A percentile compares a stretch with the other conserved stretches of the same genome.
These are phyloP conservation scores for Chenopodium suecicum DNA, from an alignment of 148 eudicot genomes.

Conservation along the genomic window DNA sequence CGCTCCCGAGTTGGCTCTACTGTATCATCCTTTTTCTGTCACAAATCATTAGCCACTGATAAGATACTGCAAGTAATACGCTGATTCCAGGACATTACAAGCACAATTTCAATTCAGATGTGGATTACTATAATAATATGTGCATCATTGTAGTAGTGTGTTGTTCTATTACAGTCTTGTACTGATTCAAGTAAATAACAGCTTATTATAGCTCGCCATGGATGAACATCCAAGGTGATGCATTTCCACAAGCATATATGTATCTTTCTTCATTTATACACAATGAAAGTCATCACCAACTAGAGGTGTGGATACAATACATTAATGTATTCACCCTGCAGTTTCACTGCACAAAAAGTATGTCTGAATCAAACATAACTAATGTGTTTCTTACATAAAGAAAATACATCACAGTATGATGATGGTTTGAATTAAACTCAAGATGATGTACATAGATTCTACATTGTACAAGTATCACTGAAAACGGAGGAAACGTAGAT, in stretches of 20 bases:
- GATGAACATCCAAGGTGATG: not conserved
- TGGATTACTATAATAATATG: not conserved
- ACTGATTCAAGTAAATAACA: not conserved
- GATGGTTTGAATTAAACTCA: not conserved
- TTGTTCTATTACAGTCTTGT: not conserved
- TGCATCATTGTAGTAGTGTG: not conserved
- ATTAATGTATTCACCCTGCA: too few relatives aligned
- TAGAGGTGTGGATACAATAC: not conserved
- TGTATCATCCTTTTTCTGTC: slow-evolving; percentile 42
- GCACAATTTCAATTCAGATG: not conserved
- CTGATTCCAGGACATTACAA: slow-evolving; percentile 1
- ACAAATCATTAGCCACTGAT: slow-evolving; percentile 15
- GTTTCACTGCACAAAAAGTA: not conserved
- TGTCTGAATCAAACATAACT: not conserved
- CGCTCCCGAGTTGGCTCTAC: slow-evolving; percentile 28
- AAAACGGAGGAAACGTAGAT: not conserved
- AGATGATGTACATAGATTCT: not conserved
- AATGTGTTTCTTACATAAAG: not conserved
- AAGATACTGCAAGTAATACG: not conserved
- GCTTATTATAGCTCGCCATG: not conserved
- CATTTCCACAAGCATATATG: not conserved
- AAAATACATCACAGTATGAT: not conserved
- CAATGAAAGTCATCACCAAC: not conserved
- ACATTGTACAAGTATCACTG: not conserved
- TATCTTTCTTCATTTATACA: not conserved